Base-by-base conservation (phyloP, 1,284 basidiomycete genomes). In the Puccinia hordei region DNA sequence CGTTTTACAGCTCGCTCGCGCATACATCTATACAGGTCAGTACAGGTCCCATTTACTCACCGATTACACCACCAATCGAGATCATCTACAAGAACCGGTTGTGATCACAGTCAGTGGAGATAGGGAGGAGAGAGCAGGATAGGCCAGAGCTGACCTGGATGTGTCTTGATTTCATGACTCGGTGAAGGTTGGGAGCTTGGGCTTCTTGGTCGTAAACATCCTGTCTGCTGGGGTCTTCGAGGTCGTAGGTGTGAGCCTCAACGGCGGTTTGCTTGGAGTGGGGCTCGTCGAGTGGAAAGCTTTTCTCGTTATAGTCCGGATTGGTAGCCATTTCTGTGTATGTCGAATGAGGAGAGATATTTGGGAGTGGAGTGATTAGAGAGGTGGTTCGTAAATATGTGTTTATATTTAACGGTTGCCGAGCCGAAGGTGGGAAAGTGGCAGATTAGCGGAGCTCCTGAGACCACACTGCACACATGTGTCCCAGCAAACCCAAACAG, bases 31-130 rank as follows among this genome's bases (percentile, higher is more conserved):
- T n/a, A n/a, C n/a, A n/a, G n/a, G n/a, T n/a, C n/a, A n/a, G n/a
- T n/a, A n/a, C n/a, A n/a, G n/a, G n/a, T n/a, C n/a, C n/a, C n/a
- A n/a, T n/a, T n/a, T n/a, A n/a, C 68, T 69, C 44, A 38, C 74
- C 74, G 53, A 76, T 76, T 13, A 76, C 74, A 44, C 74, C 74
- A n/a, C 74, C 74, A n/a, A 76, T 66, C 19, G 74, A 76, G 15
- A 76, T 76, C 74, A 76, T 76, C 74, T 76, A 38, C 22, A 19
- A 24, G 44, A 17, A n/a, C n/a, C n/a, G n/a, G n/a, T n/a, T n/a
- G n/a, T n/a, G n/a, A n/a, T n/a, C 38, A 49, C 59, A 44, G 57
- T 55, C 38, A 57, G 38, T 9, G 41, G 38, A 6, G 13, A n/a
- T n/a, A n/a, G n/a, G n/a, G n/a, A n/a, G 30, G 12, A 57, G 24